Conservation (phyloP, 345 rosid species). For the Salix caprea region DNA sequence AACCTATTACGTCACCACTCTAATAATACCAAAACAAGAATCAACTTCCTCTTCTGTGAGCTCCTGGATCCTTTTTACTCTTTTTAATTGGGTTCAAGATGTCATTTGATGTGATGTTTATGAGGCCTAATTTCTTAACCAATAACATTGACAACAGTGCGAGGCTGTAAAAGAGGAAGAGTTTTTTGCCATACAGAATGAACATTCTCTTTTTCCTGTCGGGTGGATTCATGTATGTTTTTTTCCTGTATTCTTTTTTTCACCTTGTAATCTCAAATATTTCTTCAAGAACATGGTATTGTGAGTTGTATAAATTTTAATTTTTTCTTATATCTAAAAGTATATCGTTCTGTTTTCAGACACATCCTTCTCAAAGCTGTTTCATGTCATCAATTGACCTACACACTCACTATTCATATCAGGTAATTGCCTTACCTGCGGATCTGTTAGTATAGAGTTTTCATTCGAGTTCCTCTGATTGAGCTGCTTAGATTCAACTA, state of each 20-base stretch:
- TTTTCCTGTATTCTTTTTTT: neutral
- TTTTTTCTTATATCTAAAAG: neutral
- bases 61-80: slow-evolving; percentile 13
- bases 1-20: slow-evolving; percentile 71
- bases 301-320: neutral
- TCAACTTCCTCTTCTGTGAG: slow-evolving; percentile 82
- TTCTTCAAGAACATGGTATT: neutral
- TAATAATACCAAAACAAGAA: slow-evolving; percentile 90
- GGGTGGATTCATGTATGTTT: slow-evolving; percentile 87
- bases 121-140: neutral
- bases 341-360: slow-evolving; percentile 41
- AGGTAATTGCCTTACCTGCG: slow-evolving; percentile 33
- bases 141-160: slow-evolving; percentile 41
- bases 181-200: slow-evolving; percentile 73
- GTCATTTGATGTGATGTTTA: slow-evolving; percentile 5
- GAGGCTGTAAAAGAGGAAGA: slow-evolving; percentile 81
- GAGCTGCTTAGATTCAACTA: too few species aligned
- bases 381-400: slow-evolving; percentile 90
- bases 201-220: slow-evolving; percentile 62
- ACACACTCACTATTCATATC: slow-evolving; percentile 86
- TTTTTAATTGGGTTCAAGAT: slow-evolving; percentile 11
- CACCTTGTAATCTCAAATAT: neutral
- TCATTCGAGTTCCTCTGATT: neutral
- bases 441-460: neutral
- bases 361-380: slow-evolving; percentile 93